Percentiles rank a stretch among this genome's conserved stretches.
These are phyloP conservation scores for Wickerhamomyces sydowiorum DNA, from an alignment of 805 yeast genomes.

Conservation along the genomic window DNA sequence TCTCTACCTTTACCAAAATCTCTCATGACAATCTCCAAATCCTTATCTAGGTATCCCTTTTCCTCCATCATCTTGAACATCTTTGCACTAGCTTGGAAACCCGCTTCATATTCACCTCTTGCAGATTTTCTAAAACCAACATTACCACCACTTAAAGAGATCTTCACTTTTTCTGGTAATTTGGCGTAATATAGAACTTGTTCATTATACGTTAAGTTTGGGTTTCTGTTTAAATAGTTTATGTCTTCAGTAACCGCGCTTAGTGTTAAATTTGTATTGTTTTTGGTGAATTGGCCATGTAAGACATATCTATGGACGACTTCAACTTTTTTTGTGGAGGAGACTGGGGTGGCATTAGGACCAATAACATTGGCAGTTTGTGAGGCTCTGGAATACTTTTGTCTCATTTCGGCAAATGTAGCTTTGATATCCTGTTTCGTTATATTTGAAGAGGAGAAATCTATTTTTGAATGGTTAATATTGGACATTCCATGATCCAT, in stretches of 20 bases:
- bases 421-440: constrained; percentile 8
- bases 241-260: constrained; percentile 64
- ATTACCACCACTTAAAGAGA: constrained; percentile 73
- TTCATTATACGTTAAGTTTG: constrained; percentile 53
- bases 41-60: constrained; percentile 47
- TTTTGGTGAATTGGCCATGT: constrained; percentile 71
- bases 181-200: constrained; percentile 72
- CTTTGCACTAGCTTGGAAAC: constrained; percentile 73
- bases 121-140: constrained; percentile 87
- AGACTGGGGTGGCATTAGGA: constrained; percentile 4
- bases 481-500: neutral
- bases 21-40: constrained; percentile 71
- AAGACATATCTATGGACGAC: constrained; percentile 58
- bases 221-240: constrained; percentile 51
- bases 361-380: constrained; percentile 9
- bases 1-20: constrained; percentile 88
- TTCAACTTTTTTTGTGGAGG: constrained; percentile 14
- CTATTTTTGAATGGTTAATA: neutral
- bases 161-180: constrained; percentile 68
- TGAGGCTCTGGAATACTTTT: neutral
- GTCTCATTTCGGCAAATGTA: constrained; percentile 3
- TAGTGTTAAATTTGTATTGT: constrained; percentile 77
- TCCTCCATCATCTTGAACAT: constrained; percentile 70
- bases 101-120: constrained; percentile 91
- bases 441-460: constrained; percentile 2